These are phyloP conservation scores for Arachnomyces sp. DNA, from an alignment of 2,329 filamentous ascomycete genomes.

Conservation along the genomic window DNA sequence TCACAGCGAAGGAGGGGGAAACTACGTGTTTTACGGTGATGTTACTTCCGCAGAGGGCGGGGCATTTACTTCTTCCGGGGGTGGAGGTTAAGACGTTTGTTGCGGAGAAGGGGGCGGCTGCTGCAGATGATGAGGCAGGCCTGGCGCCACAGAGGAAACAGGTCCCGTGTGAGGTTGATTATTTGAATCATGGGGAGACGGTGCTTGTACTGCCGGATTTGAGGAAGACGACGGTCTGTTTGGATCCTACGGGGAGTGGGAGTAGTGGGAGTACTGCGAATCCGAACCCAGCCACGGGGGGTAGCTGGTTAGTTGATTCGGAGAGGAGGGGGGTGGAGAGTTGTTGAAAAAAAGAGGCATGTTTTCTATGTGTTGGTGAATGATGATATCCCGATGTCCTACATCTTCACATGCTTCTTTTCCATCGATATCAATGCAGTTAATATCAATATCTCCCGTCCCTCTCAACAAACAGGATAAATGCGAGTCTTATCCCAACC, in stretches of 20 bases:
- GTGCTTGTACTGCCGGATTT: conserved; percentile 66
- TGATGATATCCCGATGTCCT: too few relatives aligned
- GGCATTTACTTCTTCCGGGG: conserved; percentile 66
- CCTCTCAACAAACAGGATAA: too few relatives aligned
- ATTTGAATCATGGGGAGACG: conserved; percentile 66
- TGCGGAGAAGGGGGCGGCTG: conserved; percentile 21
- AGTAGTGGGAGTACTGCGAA: too few relatives aligned
- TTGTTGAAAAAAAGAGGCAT: too few relatives aligned
- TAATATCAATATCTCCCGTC: too few relatives aligned
- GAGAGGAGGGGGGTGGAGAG: conserved; percentile 31
- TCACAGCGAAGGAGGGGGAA: conserved; percentile 45
- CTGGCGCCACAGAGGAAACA: conserved; percentile 21
- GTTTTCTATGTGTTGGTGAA: too few relatives aligned
- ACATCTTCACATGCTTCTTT: too few relatives aligned
- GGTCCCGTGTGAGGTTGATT: conserved; percentile 67
- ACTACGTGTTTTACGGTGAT: conserved; percentile 55
- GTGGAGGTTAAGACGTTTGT: conserved; percentile 66
- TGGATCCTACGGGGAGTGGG: conserved; percentile 58
- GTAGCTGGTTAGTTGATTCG: conserved; percentile 58
- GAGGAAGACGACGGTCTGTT: conserved; percentile 61
- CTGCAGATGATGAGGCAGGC: conserved; percentile 12
- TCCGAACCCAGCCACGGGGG: conserved; percentile 35
- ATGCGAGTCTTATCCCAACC: too few relatives aligned
- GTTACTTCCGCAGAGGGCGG: conserved; percentile 70
- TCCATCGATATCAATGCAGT: too few relatives aligned